Evolutionary conservation across 2,329 filamentous ascomycete species (phyloP).

Genomic region (Neonectria punicea): DNA sequence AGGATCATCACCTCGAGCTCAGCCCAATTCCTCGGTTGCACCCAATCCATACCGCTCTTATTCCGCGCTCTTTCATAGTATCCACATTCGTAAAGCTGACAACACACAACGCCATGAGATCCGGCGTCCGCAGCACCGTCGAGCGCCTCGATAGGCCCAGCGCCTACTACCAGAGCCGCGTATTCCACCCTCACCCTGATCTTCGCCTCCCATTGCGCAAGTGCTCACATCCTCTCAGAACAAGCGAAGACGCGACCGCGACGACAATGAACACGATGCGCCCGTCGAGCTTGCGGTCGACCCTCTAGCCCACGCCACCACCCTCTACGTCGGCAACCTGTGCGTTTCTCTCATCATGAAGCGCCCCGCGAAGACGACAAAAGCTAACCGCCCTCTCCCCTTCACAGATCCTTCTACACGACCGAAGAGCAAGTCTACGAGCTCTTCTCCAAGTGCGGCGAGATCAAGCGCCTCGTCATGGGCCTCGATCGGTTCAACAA

Average conservation of each 20-base stretch:
- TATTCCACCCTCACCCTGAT: constrained; percentile 54
- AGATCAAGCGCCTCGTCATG: constrained; percentile 98
- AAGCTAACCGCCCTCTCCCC: constrained; percentile 23
- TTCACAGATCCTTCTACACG: constrained; percentile 87
- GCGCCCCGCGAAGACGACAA: constrained; percentile 5
- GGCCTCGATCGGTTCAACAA: constrained; percentile 96
- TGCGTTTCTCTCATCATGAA: constrained; percentile 52
- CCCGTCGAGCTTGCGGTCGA: constrained; percentile 66
- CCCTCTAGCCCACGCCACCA: constrained; percentile 86
- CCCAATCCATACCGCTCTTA: not conserved
- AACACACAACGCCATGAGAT: constrained; percentile 53
- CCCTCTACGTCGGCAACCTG: constrained; percentile 97
- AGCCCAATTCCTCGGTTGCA: not conserved
- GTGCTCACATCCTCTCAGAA: constrained; percentile 59
- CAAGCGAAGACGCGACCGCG: constrained; percentile 75
- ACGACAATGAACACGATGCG: constrained; percentile 62
- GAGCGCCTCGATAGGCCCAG: constrained; percentile 94
- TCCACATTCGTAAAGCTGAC: not conserved
- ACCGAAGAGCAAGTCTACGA: constrained; percentile 99
- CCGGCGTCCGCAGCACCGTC: constrained; percentile 74
- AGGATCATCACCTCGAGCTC: not conserved
- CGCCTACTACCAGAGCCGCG: constrained; percentile 89
- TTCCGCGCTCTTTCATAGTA: not conserved
- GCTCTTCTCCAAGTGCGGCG: constrained; percentile 93
- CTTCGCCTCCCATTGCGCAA: not conserved